A percentile compares a stretch with the other conserved stretches of the same genome.
These are phyloP conservation scores for Paramecium sonneborni DNA, from an alignment of 73 alveolate genomes.

Conservation along the genomic window DNA sequence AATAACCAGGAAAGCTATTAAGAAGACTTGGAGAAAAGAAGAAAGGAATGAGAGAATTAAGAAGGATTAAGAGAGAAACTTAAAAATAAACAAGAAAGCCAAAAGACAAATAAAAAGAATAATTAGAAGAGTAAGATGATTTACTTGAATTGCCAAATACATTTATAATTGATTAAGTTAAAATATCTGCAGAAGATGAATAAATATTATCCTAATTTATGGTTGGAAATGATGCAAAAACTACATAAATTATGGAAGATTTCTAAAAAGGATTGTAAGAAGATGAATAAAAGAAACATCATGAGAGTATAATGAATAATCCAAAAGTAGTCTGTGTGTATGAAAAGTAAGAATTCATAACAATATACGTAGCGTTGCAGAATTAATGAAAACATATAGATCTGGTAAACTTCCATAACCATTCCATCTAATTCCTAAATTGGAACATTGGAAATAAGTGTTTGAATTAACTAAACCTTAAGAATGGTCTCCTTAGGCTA, in stretches of 20 bases:
- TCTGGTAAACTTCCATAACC: slow-evolving; percentile 94
- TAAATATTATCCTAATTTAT: slow-evolving; percentile 43
- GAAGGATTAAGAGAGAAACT: background rate
- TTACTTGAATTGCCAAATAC: background rate
- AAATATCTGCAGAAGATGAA: slow-evolving; percentile 67
- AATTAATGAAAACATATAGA: slow-evolving; percentile 81
- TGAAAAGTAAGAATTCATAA: slow-evolving; percentile 59
- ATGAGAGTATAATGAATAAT: slow-evolving; percentile 70
- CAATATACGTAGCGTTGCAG: slow-evolving; percentile 73
- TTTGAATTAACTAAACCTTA: slow-evolving; percentile 91
- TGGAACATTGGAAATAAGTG: slow-evolving; percentile 95
- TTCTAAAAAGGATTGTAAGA: slow-evolving; percentile 37
- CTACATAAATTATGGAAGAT: slow-evolving; percentile 15
- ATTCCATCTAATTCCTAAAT: slow-evolving; percentile 85
- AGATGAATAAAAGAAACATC: slow-evolving; percentile 44
- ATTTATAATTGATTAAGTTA: background rate
- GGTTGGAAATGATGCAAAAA: slow-evolving; percentile 24
- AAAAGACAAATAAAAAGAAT: background rate
- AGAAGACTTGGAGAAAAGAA: background rate
- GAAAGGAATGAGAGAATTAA: slow-evolving; percentile 37
- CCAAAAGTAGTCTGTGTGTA: slow-evolving; percentile 92
- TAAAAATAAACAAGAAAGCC: background rate
- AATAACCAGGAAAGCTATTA: slow-evolving; percentile 33
- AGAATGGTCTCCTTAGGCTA: slow-evolving; percentile 92
- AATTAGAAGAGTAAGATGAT: background rate